These are phyloP conservation scores for Nothophaeocryptopus gaeumannii DNA, from an alignment of 2,329 filamentous ascomycete genomes.

Conservation along the genomic window DNA sequence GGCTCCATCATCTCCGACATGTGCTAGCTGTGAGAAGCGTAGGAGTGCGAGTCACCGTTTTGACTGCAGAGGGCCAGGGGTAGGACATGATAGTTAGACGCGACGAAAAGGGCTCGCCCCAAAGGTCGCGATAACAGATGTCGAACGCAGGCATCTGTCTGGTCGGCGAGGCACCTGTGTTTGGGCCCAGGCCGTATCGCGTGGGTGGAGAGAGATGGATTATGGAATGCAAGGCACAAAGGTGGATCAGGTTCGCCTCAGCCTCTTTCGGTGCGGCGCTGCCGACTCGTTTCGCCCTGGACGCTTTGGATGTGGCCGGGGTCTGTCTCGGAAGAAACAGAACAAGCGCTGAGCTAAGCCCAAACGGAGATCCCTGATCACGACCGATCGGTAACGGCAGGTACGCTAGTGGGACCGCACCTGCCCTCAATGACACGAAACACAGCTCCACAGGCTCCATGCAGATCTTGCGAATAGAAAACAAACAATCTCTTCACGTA, in stretches of 20 bases:
- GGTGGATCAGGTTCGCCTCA: conserved; percentile 11
- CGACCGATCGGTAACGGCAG: conserved; percentile 1
- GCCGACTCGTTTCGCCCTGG: background rate
- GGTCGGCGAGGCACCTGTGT: too few relatives aligned
- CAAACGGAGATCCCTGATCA: background rate
- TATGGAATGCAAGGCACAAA: conserved; percentile 4
- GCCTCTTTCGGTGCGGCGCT: background rate
- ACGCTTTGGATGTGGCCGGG: background rate
- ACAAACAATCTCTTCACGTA: conserved; percentile 16
- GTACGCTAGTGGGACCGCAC: conserved; percentile 16
- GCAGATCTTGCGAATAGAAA: conserved; percentile 14
- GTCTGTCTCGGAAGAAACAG: conserved; percentile 2
- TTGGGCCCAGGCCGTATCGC: background rate
- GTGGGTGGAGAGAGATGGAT: background rate
- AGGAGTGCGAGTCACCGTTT: too few relatives aligned
- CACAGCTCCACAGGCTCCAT: conserved; percentile 1
- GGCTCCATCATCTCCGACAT: too few relatives aligned
- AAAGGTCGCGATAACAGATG: too few relatives aligned
- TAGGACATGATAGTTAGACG: too few relatives aligned
- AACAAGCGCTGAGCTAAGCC: background rate
- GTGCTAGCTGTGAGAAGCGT: too few relatives aligned
- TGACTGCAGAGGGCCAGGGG: too few relatives aligned
- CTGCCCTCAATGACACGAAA: conserved; percentile 12
- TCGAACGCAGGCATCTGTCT: too few relatives aligned
- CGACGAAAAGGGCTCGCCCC: too few relatives aligned